phyloP scores from a whole-genome alignment of 305 asterid species.

The Solanum hybrid region DNA sequence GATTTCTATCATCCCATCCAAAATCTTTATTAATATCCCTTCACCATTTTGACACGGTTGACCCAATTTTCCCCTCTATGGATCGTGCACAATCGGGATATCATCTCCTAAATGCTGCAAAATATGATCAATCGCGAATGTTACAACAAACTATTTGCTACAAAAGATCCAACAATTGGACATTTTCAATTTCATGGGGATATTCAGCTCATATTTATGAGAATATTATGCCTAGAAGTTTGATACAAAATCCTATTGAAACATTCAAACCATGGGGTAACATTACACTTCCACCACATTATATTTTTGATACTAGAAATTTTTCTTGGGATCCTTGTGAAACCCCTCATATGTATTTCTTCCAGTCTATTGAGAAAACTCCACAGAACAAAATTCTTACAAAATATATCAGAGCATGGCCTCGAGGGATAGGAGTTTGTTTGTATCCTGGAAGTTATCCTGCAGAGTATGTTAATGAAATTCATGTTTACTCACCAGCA shows the following conservation, averaged over 20 bases:
- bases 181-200: conserved; percentile 57
- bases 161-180: conserved; percentile 32
- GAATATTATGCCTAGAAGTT: conserved; percentile 33
- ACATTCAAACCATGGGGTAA: conserved; percentile 37
- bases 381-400: conserved; percentile 13
- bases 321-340: conserved; percentile 26
- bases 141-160: conserved; percentile 56
- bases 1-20: conserved; percentile 56
- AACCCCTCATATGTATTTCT: conserved; percentile 35
- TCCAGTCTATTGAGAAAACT: conserved; percentile 8
- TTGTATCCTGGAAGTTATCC: conserved; percentile 18
- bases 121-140: conserved; percentile 41
- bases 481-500: conserved; percentile 27
- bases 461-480: conserved; percentile 21
- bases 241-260: conserved; percentile 36
- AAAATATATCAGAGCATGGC: conserved; percentile 16
- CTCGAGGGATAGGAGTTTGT: conserved; percentile 24
- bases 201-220: conserved; percentile 50
- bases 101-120: conserved; percentile 44
- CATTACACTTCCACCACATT: conserved; percentile 20
- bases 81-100: conserved; percentile 32
- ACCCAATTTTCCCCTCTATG: conserved; percentile 40
- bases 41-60: conserved; percentile 53
- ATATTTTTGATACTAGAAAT: conserved; percentile 31
- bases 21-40: conserved; percentile 45